These are phyloP conservation scores for Dioszegia aurantiaca DNA, from an alignment of 768 basidiomycete genomes.

Conservation along the genomic window DNA sequence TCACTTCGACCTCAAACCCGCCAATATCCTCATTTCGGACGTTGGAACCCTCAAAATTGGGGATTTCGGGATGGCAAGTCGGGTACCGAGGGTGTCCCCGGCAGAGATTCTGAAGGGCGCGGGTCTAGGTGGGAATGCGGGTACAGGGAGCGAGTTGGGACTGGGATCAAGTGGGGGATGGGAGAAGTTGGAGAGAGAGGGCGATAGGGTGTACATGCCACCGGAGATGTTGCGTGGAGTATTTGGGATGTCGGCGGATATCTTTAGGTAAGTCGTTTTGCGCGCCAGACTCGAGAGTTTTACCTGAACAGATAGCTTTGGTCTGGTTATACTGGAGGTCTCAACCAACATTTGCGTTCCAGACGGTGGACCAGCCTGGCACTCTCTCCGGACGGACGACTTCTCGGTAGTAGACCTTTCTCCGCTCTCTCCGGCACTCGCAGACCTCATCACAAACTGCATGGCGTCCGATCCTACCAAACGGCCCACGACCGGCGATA, in stretches of 20 bases:
- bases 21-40: constrained; percentile 87
- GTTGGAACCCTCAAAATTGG: constrained; percentile 93
- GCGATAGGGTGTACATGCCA: constrained; percentile 94
- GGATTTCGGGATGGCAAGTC: constrained; percentile 94
- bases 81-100: constrained; percentile 71
- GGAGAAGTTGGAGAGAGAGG: constrained; percentile 75
- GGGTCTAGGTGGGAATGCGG: constrained; percentile 36
- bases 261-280: constrained; percentile 78
- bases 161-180: neutral
- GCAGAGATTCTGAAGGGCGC: constrained; percentile 48
- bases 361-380: constrained; percentile 92
- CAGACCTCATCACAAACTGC: constrained; percentile 47
- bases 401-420: constrained; percentile 61
- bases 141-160: constrained; percentile 6
- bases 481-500: constrained; percentile 33
- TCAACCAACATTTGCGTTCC: constrained; percentile 95
- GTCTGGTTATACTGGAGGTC: constrained; percentile 92
- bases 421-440: constrained; percentile 45
- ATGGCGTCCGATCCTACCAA: constrained; percentile 40
- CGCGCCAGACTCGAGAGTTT: neutral
- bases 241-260: constrained; percentile 91
- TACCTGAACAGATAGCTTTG: constrained; percentile 65
- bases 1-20: constrained; percentile 95
- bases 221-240: constrained; percentile 88
- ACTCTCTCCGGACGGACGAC: constrained; percentile 83